A percentile compares a stretch with the other conserved stretches of the same genome.
These are phyloP conservation scores for Fusarium sp. DNA, from an alignment of 2,329 filamentous ascomycete species.

Conservation along the genomic window DNA sequence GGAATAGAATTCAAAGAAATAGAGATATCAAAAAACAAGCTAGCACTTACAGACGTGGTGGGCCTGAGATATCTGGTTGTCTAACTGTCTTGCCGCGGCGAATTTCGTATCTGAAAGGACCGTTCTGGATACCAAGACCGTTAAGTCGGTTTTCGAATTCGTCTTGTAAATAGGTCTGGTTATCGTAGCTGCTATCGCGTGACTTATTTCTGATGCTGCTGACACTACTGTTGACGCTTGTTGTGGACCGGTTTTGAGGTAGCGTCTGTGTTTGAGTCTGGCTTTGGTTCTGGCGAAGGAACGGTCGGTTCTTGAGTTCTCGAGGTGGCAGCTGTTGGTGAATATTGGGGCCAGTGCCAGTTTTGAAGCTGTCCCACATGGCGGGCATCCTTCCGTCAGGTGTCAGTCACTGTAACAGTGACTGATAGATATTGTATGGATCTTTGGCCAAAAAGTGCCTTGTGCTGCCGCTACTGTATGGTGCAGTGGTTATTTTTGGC, in stretches of 20 bases:
- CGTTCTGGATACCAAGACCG: slow-evolving; percentile 51
- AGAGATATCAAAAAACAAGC: slow-evolving; percentile 15
- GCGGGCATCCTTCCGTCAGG: slow-evolving; percentile 44
- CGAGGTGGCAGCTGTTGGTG: slow-evolving; percentile 46
- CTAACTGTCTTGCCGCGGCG: slow-evolving; percentile 54
- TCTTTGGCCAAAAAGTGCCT: slow-evolving; percentile 26
- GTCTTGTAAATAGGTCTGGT: slow-evolving; percentile 40
- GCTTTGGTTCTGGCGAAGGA: slow-evolving; percentile 42
- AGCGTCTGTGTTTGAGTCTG: slow-evolving; percentile 21
- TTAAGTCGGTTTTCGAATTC: slow-evolving; percentile 51
- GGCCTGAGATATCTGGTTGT: slow-evolving; percentile 39
- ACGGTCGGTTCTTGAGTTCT: slow-evolving; percentile 49
- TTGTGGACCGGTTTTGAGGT: slow-evolving; percentile 34
- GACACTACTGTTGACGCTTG: slow-evolving; percentile 26
- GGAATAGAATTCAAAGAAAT: slow-evolving; percentile 10
- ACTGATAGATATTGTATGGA: slow-evolving; percentile 27
- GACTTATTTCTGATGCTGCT: slow-evolving; percentile 31
- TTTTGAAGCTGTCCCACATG: slow-evolving; percentile 50
- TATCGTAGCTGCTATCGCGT: slow-evolving; percentile 31
- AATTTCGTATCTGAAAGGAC: slow-evolving; percentile 52
- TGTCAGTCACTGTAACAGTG: slow-evolving; percentile 17
- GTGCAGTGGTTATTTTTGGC: slow-evolving; percentile 44
- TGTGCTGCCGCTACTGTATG: slow-evolving; percentile 31
- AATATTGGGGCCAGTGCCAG: slow-evolving; percentile 40
- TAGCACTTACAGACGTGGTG: slow-evolving; percentile 52